Conservation (phyloP, 345 rosid species). For the Carallia brachiata region DNA sequence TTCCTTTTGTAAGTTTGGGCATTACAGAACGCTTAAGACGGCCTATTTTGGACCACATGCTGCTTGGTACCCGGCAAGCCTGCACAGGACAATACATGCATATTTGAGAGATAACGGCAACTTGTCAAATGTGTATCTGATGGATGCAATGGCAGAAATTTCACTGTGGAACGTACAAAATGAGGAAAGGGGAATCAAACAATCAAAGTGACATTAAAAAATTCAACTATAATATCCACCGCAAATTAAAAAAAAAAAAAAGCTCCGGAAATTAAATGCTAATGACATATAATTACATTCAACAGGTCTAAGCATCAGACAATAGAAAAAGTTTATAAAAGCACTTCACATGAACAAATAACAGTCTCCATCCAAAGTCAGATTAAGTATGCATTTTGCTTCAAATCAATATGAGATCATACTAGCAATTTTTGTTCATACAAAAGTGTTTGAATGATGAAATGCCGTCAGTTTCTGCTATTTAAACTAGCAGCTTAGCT, state of each 20-base stretch:
- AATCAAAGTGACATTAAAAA: slow-evolving; percentile 12
- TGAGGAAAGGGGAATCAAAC: background rate
- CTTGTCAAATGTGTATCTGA: slow-evolving; percentile 8
- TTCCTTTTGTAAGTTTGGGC: slow-evolving; percentile 87
- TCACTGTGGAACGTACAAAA: slow-evolving; percentile 1
- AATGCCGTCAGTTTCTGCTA: background rate
- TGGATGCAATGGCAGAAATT: background rate
- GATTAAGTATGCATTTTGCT: slow-evolving; percentile 3
- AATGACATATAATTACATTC: too few species aligned
- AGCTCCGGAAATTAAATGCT: background rate
- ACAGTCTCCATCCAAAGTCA: background rate
- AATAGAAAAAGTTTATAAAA: too few species aligned
- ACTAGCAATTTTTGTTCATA: too few species aligned
- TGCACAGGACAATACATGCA: slow-evolving; percentile 22
- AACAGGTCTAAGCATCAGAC: too few species aligned
- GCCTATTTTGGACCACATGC: slow-evolving; percentile 98
- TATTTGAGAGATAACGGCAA: slow-evolving; percentile 4
- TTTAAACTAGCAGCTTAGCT: background rate
- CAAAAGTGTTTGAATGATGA: background rate
- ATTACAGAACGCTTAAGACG: slow-evolving; percentile 90
- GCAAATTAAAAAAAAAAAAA: slow-evolving; percentile 1
- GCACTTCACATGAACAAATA: too few species aligned
- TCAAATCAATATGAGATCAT: too few species aligned
- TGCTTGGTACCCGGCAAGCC: slow-evolving; percentile 87
- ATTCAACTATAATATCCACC: background rate